These are phyloP conservation scores for Xylaria arbuscula DNA, from an alignment of 2,329 filamentous ascomycete species.

Conservation along the genomic window DNA sequence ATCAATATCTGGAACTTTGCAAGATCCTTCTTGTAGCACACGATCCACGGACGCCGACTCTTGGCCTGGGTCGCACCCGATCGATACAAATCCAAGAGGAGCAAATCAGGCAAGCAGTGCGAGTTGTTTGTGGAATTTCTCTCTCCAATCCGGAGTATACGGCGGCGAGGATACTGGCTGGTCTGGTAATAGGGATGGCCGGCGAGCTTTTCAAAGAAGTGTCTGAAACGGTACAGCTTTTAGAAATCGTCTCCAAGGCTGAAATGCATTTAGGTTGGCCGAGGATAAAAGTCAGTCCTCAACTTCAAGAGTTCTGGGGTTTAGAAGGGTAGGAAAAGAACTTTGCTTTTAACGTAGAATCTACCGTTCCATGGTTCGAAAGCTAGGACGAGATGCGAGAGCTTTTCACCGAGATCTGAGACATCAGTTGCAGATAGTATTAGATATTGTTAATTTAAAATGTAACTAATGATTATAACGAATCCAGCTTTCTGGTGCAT, in stretches of 20 bases:
- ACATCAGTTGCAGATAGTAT: too few relatives aligned
- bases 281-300: conserved; percentile 19
- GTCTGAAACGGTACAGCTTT: conserved; percentile 6
- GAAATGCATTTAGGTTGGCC: conserved; percentile 23
- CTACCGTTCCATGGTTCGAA: too few relatives aligned
- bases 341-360: too few relatives aligned
- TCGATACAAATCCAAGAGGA: conserved; percentile 8
- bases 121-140: conserved; percentile 18
- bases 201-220: conserved; percentile 13
- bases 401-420: too few relatives aligned
- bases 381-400: too few relatives aligned
- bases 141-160: conserved; percentile 15
- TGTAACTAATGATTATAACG: too few relatives aligned
- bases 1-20: conserved; percentile 19
- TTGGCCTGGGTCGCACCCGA: conserved; percentile 11
- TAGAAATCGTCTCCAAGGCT: conserved; percentile 18
- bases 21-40: conserved; percentile 21
- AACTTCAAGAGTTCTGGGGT: conserved; percentile 18
- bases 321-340: too few relatives aligned
- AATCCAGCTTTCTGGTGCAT: too few relatives aligned
- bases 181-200: conserved; percentile 20
- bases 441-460: too few relatives aligned
- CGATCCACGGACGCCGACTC: conserved; percentile 7
- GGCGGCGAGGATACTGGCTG: conserved; percentile 16
- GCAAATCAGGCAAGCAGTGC: background rate